phyloP scores from a whole-genome alignment of 176 grass and related monocot genomes.

The Paspalum notatum region DNA sequence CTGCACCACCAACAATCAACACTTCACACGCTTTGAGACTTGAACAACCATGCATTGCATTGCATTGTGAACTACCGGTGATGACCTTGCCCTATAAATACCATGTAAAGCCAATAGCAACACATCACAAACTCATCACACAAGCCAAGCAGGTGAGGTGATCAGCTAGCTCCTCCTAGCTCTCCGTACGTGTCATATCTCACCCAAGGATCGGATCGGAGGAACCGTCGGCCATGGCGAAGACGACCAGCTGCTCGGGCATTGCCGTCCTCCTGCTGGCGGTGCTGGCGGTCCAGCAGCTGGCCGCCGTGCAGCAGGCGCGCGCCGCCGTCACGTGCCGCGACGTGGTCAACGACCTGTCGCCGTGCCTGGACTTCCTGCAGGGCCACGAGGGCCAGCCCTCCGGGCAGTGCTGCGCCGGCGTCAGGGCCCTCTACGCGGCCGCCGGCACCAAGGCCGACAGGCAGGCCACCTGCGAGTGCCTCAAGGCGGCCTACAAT shows the following conservation, averaged over 20 bases:
- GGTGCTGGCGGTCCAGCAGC: conserved; percentile 14
- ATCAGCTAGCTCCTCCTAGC: neutral
- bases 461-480: conserved; percentile 49
- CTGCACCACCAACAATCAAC: neutral
- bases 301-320: neutral
- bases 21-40: neutral
- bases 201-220: neutral
- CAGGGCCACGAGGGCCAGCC: conserved; percentile 12
- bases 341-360: conserved; percentile 21
- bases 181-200: neutral
- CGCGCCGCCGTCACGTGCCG: conserved; percentile 25
- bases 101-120: neutral
- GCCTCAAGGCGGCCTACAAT: conserved; percentile 43
- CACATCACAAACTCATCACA: neutral
- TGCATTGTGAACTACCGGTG: too few species aligned
- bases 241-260: neutral
- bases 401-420: conserved; percentile 50
- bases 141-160: neutral
- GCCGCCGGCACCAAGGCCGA: conserved; percentile 20
- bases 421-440: conserved; percentile 29
- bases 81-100: conserved; percentile 34
- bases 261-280: conserved; percentile 12
- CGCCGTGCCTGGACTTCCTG: conserved; percentile 48
- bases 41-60: neutral
- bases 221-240: neutral